Conservation (phyloP, 1,284 basidiomycete genomes). For the Tremellales sp. region DNA sequence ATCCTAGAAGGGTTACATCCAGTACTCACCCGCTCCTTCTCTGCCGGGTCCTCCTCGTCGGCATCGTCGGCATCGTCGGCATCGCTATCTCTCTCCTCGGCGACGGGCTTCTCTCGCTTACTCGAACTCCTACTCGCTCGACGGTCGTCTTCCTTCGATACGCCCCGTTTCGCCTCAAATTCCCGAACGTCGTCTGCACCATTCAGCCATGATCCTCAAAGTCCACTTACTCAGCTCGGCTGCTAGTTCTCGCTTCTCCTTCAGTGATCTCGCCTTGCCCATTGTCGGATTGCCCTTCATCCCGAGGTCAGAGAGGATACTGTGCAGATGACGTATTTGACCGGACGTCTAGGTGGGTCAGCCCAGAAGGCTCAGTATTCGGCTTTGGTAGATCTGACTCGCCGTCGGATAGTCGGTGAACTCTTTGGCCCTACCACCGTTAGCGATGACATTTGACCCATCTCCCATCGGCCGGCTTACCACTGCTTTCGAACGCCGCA, state of each 20-base stretch:
- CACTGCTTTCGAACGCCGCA: constrained; percentile 78
- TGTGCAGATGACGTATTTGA: constrained; percentile 63
- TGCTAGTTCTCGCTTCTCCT: constrained; percentile 65
- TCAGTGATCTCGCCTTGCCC: constrained; percentile 71
- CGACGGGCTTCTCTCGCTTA: constrained; percentile 11
- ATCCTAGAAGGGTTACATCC: not conserved
- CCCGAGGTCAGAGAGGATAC: constrained; percentile 65
- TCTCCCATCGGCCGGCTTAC: constrained; percentile 47
- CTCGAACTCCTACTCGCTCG: constrained; percentile 19
- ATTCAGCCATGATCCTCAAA: not conserved
- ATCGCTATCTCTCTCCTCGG: constrained; percentile 5
- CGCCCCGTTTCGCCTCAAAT: constrained; percentile 44
- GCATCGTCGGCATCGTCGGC: constrained; percentile 7
- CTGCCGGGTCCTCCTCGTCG: constrained; percentile 39
- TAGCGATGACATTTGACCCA: too few relatives aligned
- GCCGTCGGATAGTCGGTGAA: constrained; percentile 59
- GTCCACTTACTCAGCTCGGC: constrained; percentile 65
- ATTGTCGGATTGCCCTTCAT: constrained; percentile 73
- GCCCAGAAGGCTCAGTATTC: not conserved
- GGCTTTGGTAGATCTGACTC: not conserved
- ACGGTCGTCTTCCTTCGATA: constrained; percentile 10
- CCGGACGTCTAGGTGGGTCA: constrained; percentile 51
- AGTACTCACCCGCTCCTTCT: constrained; percentile 16
- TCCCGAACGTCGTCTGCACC: constrained; percentile 46
- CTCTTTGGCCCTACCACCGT: constrained; percentile 54